Percentiles rank a stretch among this genome's conserved stretches.
Conservation (phyloP, 495 filamentous ascomycete genomes). For the Lichina pygmaea region DNA sequence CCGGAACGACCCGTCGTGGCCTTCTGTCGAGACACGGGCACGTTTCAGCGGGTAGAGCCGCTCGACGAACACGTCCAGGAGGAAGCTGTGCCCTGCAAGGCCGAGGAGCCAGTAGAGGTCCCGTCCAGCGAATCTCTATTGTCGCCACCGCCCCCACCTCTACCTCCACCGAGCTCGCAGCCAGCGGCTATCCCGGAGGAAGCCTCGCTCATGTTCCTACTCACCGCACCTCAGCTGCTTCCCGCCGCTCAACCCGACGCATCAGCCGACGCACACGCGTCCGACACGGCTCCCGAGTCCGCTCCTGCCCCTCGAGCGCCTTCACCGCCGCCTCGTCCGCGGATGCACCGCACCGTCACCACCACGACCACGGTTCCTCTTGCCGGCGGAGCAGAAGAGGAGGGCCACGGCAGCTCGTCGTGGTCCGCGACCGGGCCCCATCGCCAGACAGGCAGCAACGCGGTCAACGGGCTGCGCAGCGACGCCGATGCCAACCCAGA, state of each 20-base stretch:
- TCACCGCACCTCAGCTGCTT: constrained; percentile 16
- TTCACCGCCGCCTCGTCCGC: not conserved
- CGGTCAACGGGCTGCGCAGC: too few relatives aligned
- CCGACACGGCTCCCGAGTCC: not conserved
- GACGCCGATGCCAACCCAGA: constrained; percentile 3
- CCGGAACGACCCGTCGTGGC: too few relatives aligned
- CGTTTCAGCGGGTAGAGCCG: too few relatives aligned
- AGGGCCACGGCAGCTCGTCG: too few relatives aligned
- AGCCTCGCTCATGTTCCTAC: constrained; percentile 25
- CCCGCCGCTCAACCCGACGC: constrained; percentile 12
- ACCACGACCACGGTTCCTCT: constrained; percentile 18
- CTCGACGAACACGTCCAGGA: too few relatives aligned
- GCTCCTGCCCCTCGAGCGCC: not conserved
- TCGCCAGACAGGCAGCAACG: too few relatives aligned
- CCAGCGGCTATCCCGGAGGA: constrained; percentile 14
- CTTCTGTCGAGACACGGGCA: too few relatives aligned
- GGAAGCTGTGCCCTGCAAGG: too few relatives aligned
- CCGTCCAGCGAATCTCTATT: constrained; percentile 6
- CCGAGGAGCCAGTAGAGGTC: too few relatives aligned
- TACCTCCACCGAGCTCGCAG: constrained; percentile 24
- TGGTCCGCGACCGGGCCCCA: too few relatives aligned
- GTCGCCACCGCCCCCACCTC: constrained; percentile 20
- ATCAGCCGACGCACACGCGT: not conserved
- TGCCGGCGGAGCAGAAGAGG: too few relatives aligned
- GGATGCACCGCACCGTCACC: constrained; percentile 7